phyloP scores from a whole-genome alignment of 805 yeast genomes.

The Myxozyma monticola region DNA sequence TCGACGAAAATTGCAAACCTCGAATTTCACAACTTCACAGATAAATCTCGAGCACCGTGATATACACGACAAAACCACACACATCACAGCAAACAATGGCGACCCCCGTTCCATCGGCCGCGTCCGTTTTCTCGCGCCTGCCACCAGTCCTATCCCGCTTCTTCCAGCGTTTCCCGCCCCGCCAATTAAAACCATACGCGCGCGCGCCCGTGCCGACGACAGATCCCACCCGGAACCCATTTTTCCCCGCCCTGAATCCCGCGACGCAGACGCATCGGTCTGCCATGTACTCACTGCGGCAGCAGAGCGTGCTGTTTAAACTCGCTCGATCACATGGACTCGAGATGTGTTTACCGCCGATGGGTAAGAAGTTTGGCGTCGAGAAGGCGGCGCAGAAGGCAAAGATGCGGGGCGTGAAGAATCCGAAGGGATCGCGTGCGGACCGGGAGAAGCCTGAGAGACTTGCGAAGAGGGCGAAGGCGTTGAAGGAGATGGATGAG shows the following conservation, averaged over 20 bases:
- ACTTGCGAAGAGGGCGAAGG: constrained; percentile 21
- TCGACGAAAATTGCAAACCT: no score
- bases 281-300: constrained; percentile 69
- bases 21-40: no score
- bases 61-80: no score
- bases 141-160: constrained; percentile 68
- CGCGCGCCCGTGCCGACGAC: constrained; percentile 56
- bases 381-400: constrained; percentile 17
- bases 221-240: constrained; percentile 73
- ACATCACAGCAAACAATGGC: no score
- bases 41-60: no score
- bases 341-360: constrained; percentile 64
- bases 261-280: constrained; percentile 67
- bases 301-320: constrained; percentile 73
- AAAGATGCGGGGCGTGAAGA: constrained; percentile 21
- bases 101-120: no score
- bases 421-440: constrained; percentile 15
- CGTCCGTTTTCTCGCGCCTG: constrained; percentile 49
- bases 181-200: constrained; percentile 61
- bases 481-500: constrained; percentile 21
- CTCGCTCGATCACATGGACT: constrained; percentile 71
- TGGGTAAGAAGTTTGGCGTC: constrained; percentile 42
- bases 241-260: constrained; percentile 73
- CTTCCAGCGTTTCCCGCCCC: constrained; percentile 74
- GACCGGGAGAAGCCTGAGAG: neutral